Base-by-base conservation (phyloP, 306 rosid genomes). In the Glycine latifolia region DNA sequence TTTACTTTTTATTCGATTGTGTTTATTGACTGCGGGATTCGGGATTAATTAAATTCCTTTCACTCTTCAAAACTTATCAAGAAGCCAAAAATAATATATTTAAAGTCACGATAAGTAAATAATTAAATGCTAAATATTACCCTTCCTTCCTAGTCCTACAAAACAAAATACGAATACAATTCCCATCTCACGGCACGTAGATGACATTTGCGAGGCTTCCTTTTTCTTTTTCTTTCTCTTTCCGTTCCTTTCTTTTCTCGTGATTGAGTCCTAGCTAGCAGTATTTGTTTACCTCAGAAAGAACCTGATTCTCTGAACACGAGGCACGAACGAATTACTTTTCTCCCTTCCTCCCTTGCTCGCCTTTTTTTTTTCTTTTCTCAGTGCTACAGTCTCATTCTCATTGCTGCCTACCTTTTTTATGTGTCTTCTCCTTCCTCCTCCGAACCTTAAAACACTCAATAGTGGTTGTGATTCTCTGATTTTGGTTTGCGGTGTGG, bases 241-340 rank as follows among this genome's bases (percentile, higher is more conserved):
- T 20, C 20, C 20, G 20, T 20, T 20, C 20, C 20, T 20, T 77
- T 59, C 49, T 58, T 54, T 79, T 79, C 81, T 71, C 61, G 84
- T 85, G 31, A 20, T 20, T 20, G 86, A 67, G 71, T 20, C 20
- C 20, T 20, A 20, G 20, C 20, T 20, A 20, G 20, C 20, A 20
- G 20, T 35, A 35, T 35, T 35, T 67, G 46, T 68, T 68, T 68
- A 68, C 55, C 26, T 52, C 77, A 65, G 54, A 78, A 72, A 89
- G 97, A 89, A 92, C 88, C 93, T 81, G 92, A 89, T 91, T 86
- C 97, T 88, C 86, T 86, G 81, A 80, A 86, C 86, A 48, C 80
- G 48, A 67, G 73, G 78, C 67, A 37, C 81, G 33, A 26, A 26
- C 31, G 2, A 67, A 58, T 74, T 83, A 77, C 87, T 87, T 83